These are phyloP conservation scores for Davidsoniella eucalypti DNA, from an alignment of 2,329 filamentous ascomycete genomes.

Conservation along the genomic window DNA sequence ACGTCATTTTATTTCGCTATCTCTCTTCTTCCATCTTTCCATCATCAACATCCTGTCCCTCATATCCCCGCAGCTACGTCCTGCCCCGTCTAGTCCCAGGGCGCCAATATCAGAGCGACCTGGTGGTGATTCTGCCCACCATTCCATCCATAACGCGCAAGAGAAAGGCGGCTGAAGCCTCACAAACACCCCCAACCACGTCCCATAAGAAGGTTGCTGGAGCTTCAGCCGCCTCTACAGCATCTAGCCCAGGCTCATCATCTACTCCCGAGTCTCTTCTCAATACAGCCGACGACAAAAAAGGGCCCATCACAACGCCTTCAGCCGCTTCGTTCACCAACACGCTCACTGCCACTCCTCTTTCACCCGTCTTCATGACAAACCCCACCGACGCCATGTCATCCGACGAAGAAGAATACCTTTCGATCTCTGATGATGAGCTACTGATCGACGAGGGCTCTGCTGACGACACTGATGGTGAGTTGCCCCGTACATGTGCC, in stretches of 20 bases:
- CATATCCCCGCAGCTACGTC: not conserved
- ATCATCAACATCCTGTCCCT: not conserved
- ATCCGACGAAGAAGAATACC: constrained; percentile 90
- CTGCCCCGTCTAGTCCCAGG: not conserved
- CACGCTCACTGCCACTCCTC: constrained; percentile 35
- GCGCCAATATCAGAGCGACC: no score
- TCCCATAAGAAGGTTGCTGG: constrained; percentile 35
- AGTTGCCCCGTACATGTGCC: not conserved
- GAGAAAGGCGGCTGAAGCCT: constrained; percentile 49
- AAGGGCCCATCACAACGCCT: not conserved
- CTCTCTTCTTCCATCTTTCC: not conserved
- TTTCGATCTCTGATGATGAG: constrained; percentile 58
- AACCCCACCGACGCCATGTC: constrained; percentile 55
- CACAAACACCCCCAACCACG: constrained; percentile 26
- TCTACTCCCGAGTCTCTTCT: constrained; percentile 21
- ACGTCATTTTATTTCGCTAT: no score
- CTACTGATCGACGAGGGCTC: constrained; percentile 42
- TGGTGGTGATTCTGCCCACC: constrained; percentile 18
- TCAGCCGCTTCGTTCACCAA: constrained; percentile 28
- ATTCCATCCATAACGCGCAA: constrained; percentile 45
- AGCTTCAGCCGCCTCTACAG: constrained; percentile 29
- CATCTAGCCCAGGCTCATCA: constrained; percentile 29
- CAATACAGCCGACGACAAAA: not conserved
- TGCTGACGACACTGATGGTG: constrained; percentile 6
- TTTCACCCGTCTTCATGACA: constrained; percentile 4